Percentiles rank a stretch among this genome's conserved stretches.
Conservation (phyloP, 2,329 filamentous ascomycete species). For the Fusarium sarcochroum region DNA sequence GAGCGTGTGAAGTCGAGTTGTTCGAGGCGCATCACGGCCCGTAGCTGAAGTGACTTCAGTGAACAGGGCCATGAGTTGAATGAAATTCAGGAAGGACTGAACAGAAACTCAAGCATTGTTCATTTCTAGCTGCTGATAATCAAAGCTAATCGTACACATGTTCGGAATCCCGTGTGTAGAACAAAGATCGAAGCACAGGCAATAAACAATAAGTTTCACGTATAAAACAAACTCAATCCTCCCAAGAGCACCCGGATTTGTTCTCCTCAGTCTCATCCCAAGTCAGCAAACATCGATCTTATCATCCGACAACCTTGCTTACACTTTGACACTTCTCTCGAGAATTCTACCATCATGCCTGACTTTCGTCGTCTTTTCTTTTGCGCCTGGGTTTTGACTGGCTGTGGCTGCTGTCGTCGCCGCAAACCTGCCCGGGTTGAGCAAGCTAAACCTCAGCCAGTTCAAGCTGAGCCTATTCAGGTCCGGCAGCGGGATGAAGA, state of each 20-base stretch:
- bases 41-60: not conserved
- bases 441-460: not conserved
- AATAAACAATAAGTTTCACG: not conserved
- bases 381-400: constrained; percentile 15
- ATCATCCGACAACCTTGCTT: not conserved
- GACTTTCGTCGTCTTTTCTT: constrained; percentile 35
- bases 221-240: not conserved
- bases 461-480: not conserved
- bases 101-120: not conserved
- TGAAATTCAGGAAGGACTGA: not conserved
- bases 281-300: not conserved
- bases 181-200: not conserved
- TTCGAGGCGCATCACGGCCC: not conserved
- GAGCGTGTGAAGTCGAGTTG: not conserved
- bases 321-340: no score
- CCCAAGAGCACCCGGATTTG: not conserved
- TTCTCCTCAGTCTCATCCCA: not conserved
- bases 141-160: not conserved
- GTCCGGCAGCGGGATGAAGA: not conserved
- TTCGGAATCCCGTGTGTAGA: not conserved
- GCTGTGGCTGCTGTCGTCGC: constrained; percentile 3
- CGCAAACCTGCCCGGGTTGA: not conserved
- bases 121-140: not conserved
- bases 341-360: constrained; percentile 17
- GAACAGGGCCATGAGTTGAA: not conserved